Conservation (phyloP, 352 stramenopile genomes). For the Pythium rishiriense region DNA sequence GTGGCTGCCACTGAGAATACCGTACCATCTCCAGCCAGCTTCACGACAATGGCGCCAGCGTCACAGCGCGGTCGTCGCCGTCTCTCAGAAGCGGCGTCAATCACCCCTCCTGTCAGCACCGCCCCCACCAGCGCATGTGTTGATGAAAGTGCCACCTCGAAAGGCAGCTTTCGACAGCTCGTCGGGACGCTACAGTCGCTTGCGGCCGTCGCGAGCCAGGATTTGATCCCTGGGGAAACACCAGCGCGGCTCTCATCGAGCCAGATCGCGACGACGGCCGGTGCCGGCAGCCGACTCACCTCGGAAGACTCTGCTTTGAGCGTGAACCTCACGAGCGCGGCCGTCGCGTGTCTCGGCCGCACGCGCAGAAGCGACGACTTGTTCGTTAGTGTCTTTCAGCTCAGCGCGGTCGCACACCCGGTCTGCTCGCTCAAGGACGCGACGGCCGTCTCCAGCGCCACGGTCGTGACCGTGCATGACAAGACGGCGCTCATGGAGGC, state of each 20-base stretch:
- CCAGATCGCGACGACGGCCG: constrained; percentile 39
- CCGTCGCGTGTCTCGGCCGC: constrained; percentile 44
- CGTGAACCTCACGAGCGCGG: constrained; percentile 45
- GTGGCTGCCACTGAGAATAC: constrained; percentile 17
- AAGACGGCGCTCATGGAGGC: constrained; percentile 31
- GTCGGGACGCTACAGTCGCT: constrained; percentile 55
- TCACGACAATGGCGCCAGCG: not conserved
- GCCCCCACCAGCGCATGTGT: not conserved
- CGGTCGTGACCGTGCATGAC: constrained; percentile 49
- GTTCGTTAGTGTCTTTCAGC: constrained; percentile 51
- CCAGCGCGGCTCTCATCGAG: constrained; percentile 30
- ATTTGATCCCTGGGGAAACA: constrained; percentile 43
- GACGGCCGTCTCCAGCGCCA: constrained; percentile 41
- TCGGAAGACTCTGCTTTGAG: constrained; percentile 19
- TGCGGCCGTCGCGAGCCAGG: constrained; percentile 49
- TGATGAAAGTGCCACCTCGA: constrained; percentile 24
- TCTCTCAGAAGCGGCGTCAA: not conserved
- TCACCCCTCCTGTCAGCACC: not conserved
- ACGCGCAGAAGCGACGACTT: constrained; percentile 27
- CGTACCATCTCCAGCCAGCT: not conserved
- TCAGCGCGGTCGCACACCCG: constrained; percentile 40
- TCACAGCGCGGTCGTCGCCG: not conserved
- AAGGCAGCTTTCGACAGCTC: constrained; percentile 33
- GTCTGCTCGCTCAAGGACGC: constrained; percentile 42
- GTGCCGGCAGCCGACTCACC: constrained; percentile 29